These are phyloP conservation scores for Moricandia moricandioides DNA, from an alignment of 345 rosid genomes.

Conservation along the genomic window DNA sequence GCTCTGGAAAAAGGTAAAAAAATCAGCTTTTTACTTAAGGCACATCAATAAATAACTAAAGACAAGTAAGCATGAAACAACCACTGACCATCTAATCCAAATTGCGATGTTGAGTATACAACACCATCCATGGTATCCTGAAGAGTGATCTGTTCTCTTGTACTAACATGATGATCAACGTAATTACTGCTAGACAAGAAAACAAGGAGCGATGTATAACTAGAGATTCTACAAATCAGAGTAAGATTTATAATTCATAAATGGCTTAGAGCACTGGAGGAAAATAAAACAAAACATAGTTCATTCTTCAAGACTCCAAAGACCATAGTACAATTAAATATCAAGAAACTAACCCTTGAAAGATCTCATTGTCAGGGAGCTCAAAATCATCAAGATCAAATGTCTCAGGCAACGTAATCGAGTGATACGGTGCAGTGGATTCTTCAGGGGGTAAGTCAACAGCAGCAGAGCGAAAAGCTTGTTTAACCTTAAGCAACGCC, in stretches of 20 bases:
- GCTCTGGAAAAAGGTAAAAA: slow-evolving; percentile 51
- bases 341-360: slow-evolving; percentile 78
- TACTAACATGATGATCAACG: slow-evolving; percentile 93
- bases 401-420: slow-evolving; percentile 98
- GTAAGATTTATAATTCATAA: neutral
- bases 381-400: slow-evolving; percentile 99
- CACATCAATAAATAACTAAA: slow-evolving; percentile 13
- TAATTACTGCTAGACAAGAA: slow-evolving; percentile 62
- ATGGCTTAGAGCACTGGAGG: neutral
- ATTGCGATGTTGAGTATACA: slow-evolving; percentile 83
- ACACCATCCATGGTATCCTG: slow-evolving; percentile 98
- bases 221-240: neutral
- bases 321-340: no score
- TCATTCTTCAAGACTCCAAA: no score
- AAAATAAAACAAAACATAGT: no score
- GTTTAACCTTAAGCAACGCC: slow-evolving; percentile 96
- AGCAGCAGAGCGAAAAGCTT: slow-evolving; percentile 98
- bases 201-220: slow-evolving; percentile 17
- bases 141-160: slow-evolving; percentile 96
- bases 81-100: slow-evolving; percentile 92
- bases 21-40: neutral
- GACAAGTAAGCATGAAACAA: slow-evolving; percentile 18
- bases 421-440: slow-evolving; percentile 97
- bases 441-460: slow-evolving; percentile 99
- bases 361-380: slow-evolving; percentile 91